phyloP scores from a whole-genome alignment of 2,329 filamentous ascomycete genomes.

The Sarocladium oryzae region DNA sequence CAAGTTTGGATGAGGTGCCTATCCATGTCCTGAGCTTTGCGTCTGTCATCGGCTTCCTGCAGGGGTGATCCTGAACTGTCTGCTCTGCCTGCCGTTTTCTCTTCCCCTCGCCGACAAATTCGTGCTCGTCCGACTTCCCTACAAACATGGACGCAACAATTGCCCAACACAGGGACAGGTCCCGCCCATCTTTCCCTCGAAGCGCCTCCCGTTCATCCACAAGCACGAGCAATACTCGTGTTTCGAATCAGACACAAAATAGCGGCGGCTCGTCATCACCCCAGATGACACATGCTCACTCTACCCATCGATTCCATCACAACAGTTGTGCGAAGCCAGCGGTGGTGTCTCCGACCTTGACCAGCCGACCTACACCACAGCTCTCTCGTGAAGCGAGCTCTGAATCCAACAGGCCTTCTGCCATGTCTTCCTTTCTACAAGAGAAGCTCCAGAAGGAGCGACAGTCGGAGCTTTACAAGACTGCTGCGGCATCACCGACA shows the following conservation, averaged over 20 bases:
- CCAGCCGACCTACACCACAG: conserved; percentile 33
- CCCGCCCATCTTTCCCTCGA: conserved; percentile 30
- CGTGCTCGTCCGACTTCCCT: not conserved
- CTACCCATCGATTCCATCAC: conserved; percentile 35
- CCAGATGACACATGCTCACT: conserved; percentile 26
- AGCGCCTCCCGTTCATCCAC: conserved; percentile 41
- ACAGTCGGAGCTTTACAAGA: conserved; percentile 37
- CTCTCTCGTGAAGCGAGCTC: conserved; percentile 35
- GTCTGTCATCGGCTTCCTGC: conserved; percentile 2
- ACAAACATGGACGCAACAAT: conserved; percentile 24
- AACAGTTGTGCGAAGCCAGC: conserved; percentile 27
- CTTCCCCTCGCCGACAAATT: conserved; percentile 3
- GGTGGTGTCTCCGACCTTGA: conserved; percentile 26
- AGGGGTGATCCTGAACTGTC: conserved; percentile 4
- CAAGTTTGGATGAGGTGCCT: not conserved
- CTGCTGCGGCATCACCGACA: conserved; percentile 19
- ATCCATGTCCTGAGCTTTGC: conserved; percentile 6
- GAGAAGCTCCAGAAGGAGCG: conserved; percentile 48
- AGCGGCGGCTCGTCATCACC: conserved; percentile 28
- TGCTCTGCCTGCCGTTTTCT: not conserved
- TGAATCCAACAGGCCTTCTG: conserved; percentile 33
- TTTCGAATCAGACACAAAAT: conserved; percentile 30
- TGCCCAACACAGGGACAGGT: conserved; percentile 19
- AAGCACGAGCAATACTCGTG: conserved; percentile 34
- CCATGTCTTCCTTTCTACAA: conserved; percentile 46